Percentiles rank a stretch among this genome's conserved stretches.
These are phyloP conservation scores for Phoenix dactylifera DNA, from an alignment of 176 grass and related monocot species.

Conservation along the genomic window DNA sequence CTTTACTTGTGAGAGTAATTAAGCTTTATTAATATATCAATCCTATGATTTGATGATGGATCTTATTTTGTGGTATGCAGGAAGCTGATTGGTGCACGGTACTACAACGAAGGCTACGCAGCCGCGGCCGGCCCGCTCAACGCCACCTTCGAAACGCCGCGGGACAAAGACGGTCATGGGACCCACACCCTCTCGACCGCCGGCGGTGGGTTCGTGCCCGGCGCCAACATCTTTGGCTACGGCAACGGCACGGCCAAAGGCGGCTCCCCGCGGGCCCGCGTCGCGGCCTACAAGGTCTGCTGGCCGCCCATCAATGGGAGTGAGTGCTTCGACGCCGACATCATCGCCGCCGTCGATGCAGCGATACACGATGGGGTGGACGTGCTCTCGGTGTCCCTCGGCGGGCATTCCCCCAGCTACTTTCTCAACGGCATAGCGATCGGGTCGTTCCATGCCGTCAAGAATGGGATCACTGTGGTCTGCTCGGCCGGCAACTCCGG, in stretches of 20 bases:
- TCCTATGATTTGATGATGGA: too few species aligned
- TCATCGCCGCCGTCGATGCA: slow-evolving; percentile 51
- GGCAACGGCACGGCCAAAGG: slow-evolving; percentile 50
- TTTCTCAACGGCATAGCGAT: slow-evolving; percentile 39
- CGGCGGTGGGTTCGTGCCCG: slow-evolving; percentile 32
- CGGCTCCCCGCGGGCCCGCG: slow-evolving; percentile 50
- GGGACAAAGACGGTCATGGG: slow-evolving; percentile 55
- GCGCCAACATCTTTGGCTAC: slow-evolving; percentile 29
- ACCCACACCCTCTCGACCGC: slow-evolving; percentile 71
- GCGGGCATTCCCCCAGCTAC: slow-evolving; percentile 21
- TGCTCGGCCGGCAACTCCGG: slow-evolving; percentile 63
- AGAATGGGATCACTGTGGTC: slow-evolving; percentile 44
- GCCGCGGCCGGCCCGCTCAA: background rate
- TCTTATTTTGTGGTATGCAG: slow-evolving; percentile 9
- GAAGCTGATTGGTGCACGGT: slow-evolving; percentile 73
- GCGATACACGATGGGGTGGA: slow-evolving; percentile 64
- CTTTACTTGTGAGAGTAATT: too few species aligned
- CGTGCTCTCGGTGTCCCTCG: slow-evolving; percentile 56
- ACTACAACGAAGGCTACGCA: slow-evolving; percentile 58
- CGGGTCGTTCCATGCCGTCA: slow-evolving; percentile 56
- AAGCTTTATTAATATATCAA: too few species aligned
- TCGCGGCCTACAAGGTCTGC: slow-evolving; percentile 48
- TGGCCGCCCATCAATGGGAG: slow-evolving; percentile 25
- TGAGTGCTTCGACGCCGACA: slow-evolving; percentile 59
- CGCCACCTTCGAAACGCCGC: slow-evolving; percentile 28